Conservation (phyloP, 176 grass and related monocot species). For the Aegilops bicornis region DNA sequence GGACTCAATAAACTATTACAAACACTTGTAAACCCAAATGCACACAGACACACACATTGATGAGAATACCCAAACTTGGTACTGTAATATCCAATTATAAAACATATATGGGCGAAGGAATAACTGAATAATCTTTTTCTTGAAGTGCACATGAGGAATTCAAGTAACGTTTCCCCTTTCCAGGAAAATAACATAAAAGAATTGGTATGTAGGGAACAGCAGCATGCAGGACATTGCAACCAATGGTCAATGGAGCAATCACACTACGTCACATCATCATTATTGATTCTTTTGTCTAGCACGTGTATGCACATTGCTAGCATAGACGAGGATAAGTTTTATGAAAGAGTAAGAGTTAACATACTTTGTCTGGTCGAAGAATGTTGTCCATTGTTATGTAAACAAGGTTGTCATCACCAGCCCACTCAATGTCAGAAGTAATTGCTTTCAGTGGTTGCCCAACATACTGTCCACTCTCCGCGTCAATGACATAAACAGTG, state of each 20-base stretch:
- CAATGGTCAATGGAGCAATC: not conserved
- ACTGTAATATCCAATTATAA: not conserved
- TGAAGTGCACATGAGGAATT: not conserved
- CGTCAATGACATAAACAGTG: slow-evolving; percentile 79
- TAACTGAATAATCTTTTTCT: slow-evolving; percentile 3
- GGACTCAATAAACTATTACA: not conserved
- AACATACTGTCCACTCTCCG: slow-evolving; percentile 52
- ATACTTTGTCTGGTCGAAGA: slow-evolving; percentile 93
- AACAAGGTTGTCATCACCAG: slow-evolving; percentile 67
- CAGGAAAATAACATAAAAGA: not conserved
- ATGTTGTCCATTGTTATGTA: slow-evolving; percentile 90
- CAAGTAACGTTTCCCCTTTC: not conserved
- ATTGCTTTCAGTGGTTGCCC: slow-evolving; percentile 67
- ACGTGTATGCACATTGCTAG: not conserved
- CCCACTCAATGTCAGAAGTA: slow-evolving; percentile 79
- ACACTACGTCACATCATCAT: not conserved
- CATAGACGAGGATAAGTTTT: not conserved
- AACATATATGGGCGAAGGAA: not conserved
- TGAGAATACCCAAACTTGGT: not conserved
- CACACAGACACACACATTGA: not conserved
- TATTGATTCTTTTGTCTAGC: not conserved
- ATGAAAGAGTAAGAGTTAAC: slow-evolving; percentile 17
- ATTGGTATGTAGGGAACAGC: not conserved
- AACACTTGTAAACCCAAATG: not conserved
- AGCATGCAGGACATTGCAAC: not conserved